These are phyloP conservation scores for Aphanomyces invadans DNA, from an alignment of 352 stramenopile species.

Conservation along the genomic window DNA sequence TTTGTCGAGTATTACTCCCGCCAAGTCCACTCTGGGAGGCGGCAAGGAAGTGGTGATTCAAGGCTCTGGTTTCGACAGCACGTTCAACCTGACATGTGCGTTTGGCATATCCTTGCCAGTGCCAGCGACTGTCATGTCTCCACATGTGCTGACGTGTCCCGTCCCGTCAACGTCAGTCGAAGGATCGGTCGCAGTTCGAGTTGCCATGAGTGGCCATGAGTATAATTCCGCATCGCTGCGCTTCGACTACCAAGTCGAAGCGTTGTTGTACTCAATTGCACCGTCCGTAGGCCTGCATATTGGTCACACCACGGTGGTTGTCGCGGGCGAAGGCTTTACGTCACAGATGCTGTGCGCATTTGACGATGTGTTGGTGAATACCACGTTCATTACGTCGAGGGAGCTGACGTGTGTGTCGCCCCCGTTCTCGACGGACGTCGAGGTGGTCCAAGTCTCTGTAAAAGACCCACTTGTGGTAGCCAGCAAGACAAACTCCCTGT, in stretches of 20 bases:
- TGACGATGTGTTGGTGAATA: conserved; percentile 15
- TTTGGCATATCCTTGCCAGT: conserved; percentile 25
- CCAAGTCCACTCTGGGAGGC: background rate
- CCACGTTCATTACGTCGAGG: conserved; percentile 15
- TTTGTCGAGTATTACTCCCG: conserved; percentile 6
- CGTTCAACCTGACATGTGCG: conserved; percentile 26
- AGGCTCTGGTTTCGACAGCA: conserved; percentile 23
- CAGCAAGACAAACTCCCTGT: conserved; percentile 13
- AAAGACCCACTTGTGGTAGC: conserved; percentile 1
- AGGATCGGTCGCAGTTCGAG: conserved; percentile 20
- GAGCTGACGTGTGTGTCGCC: conserved; percentile 25
- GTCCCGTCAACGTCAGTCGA: conserved; percentile 3
- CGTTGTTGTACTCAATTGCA: conserved; percentile 21
- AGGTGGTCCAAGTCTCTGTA: conserved; percentile 22
- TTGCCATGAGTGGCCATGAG: conserved; percentile 29
- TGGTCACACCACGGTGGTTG: conserved; percentile 25
- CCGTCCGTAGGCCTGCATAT: conserved; percentile 18
- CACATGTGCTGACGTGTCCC: conserved; percentile 19
- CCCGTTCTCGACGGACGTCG: conserved; percentile 5
- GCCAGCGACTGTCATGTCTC: conserved; percentile 21
- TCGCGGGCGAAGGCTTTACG: conserved; percentile 30
- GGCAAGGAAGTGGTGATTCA: conserved; percentile 17
- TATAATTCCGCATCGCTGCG: no score
- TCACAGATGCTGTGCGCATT: conserved; percentile 26
- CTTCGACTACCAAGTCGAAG: conserved; percentile 4